Evolutionary conservation across 2,329 filamentous ascomycete species (phyloP), one percentile per base, ranked within the genome.

Genomic region (Penicillium thymicola): DNA sequence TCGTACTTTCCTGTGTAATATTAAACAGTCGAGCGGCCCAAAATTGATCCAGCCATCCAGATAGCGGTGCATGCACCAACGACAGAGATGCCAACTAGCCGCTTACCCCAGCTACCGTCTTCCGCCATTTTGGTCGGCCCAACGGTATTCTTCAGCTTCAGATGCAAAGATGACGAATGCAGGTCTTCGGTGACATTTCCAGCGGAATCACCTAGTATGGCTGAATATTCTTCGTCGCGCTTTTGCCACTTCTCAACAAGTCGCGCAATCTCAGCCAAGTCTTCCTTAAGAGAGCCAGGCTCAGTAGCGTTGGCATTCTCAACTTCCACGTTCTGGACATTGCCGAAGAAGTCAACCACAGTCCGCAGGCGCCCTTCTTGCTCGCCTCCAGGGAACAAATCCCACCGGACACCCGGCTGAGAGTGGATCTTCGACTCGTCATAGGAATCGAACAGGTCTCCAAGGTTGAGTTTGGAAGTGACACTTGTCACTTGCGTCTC

Each of bases 301-400:
- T 87, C 85, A 44, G 85, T 81, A 37, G 69, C 62, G 50, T 82
- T 80, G 43, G 79, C 78, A 27, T 81, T 81, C 63, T 94, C 90
- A 4, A 97, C 85, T 75, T 97, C 94, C 4, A 99, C 92, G 65
- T 93, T 96, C 73, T 99, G 94, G 14, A 97, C 92, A 71, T 97
- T 99, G 25, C 94, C 94, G 62, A 99, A 97, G 76, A 99, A 99
- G 72, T 99, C 94, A 67, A 96, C 95, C 40, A 99, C 86, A 30
- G 94, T 82, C 41, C 92, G 86, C 65, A 88, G 85, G 52, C 92
- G 83, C 0, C 90, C 93, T 10, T 83, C 87, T 8, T 86, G 79
- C 65, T 92, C 89, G 7, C 91, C 92, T 11, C 92, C 93, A 0
- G 83, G 85, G 74, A 99, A 97, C n/a, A 99, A 78, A 72, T 99